Percentiles rank a stretch among this genome's conserved stretches.
Conservation (phyloP, 345 rosid species). For the Lagerstroemia speciosa region DNA sequence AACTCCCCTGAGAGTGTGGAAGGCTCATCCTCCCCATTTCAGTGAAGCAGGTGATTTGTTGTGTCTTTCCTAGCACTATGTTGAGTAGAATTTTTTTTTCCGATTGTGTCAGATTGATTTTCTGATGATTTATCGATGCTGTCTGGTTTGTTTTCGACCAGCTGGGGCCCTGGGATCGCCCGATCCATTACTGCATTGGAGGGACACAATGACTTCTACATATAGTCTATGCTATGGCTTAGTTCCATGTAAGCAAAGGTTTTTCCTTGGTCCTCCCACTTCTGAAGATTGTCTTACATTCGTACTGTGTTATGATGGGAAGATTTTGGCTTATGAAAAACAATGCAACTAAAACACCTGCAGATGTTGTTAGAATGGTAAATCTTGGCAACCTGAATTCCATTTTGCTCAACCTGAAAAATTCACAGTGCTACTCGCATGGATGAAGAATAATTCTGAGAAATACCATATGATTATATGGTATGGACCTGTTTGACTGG, state of each 20-base stretch:
- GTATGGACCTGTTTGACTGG: too few species aligned
- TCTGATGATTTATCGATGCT: conserved; percentile 13
- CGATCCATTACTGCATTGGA: conserved; percentile 80
- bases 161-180: conserved; percentile 81
- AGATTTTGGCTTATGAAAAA: too few species aligned
- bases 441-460: too few species aligned
- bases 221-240: conserved; percentile 58
- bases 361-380: too few species aligned
- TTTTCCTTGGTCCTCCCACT: conserved; percentile 4
- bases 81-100: neutral
- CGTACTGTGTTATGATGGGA: too few species aligned
- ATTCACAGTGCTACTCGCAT: too few species aligned
- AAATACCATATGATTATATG: too few species aligned
- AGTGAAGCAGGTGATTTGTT: conserved; percentile 83
- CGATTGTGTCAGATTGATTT: conserved; percentile 1
- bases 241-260: conserved; percentile 73
- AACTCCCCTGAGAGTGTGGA: conserved; percentile 81
- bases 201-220: conserved; percentile 68
- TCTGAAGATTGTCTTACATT: neutral
- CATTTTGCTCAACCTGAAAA: too few species aligned
- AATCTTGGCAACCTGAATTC: too few species aligned
- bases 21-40: conserved; percentile 84
- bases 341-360: too few species aligned
- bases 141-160: conserved; percentile 14
- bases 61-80: neutral